Conservation (phyloP, 1,139 yeast genomes). For the Protomyces macrosporus region DNA sequence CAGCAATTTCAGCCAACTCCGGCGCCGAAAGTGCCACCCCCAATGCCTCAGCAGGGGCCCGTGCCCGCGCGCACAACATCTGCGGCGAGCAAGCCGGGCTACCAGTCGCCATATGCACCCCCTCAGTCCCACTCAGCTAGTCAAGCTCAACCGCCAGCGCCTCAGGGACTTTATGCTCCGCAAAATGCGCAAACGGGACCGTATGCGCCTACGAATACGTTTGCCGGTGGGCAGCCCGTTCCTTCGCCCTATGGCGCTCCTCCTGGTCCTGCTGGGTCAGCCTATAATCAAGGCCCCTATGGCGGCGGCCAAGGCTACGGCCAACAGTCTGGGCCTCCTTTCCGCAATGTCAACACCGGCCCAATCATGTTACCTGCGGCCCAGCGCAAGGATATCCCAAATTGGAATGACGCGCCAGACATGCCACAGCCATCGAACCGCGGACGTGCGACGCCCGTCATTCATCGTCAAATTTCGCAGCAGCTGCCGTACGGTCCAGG, state of each 20-base stretch:
- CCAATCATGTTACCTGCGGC: slow-evolving; percentile 33
- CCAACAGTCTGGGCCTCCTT: slow-evolving; percentile 6
- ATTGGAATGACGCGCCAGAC: slow-evolving; percentile 93
- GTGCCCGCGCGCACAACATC: neutral
- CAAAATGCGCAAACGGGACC: neutral
- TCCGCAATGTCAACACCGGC: slow-evolving; percentile 24
- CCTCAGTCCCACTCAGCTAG: neutral
- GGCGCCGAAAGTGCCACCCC: neutral
- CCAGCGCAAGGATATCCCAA: slow-evolving; percentile 62
- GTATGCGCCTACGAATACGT: neutral
- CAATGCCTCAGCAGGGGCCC: neutral
- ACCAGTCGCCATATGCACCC: neutral
- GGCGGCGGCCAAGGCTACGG: neutral
- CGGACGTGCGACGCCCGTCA: slow-evolving; percentile 50
- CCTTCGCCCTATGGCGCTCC: neutral
- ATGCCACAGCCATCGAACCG: slow-evolving; percentile 42
- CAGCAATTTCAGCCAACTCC: neutral
- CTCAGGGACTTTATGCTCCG: neutral
- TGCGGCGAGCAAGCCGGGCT: neutral
- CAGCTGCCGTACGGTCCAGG: slow-evolving; percentile 30
- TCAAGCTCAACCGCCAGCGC: neutral
- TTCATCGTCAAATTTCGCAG: slow-evolving; percentile 39
- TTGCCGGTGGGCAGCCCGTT: neutral
- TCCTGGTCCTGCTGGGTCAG: neutral
- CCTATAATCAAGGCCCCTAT: slow-evolving; percentile 1